phyloP scores from a whole-genome alignment of 1,139 yeast species.

The Suhomyces coccinellae region DNA sequence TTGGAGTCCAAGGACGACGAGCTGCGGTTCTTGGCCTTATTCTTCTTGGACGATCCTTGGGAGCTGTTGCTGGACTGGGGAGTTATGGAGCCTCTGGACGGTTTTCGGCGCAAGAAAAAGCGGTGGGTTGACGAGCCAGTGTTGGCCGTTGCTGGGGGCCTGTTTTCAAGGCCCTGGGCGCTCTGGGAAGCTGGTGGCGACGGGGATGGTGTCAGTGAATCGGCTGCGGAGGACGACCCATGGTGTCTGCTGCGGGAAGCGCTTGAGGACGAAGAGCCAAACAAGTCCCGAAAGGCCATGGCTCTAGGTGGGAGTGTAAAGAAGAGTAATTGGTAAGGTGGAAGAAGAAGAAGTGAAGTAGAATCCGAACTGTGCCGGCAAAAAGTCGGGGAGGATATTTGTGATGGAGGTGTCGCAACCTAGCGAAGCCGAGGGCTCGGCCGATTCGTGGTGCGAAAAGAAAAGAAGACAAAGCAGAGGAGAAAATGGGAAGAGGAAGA shows the following conservation, averaged over 20 bases:
- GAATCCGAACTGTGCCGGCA: not conserved
- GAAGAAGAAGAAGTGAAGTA: not conserved
- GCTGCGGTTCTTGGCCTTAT: not conserved
- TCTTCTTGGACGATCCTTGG: conserved; percentile 1
- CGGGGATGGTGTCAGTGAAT: not conserved
- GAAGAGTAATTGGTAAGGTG: not conserved
- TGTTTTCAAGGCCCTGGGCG: not conserved
- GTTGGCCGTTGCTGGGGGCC: conserved; percentile 4
- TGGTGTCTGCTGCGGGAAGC: no score
- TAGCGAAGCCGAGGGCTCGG: conserved; percentile 4
- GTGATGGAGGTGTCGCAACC: conserved; percentile 1
- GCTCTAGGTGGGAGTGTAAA: not conserved
- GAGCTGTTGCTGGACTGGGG: conserved; percentile 15
- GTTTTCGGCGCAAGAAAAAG: conserved; percentile 10
- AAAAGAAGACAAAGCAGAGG: not conserved
- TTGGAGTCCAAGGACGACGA: not conserved
- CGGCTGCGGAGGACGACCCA: not conserved
- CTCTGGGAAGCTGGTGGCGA: not conserved
- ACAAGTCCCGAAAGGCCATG: conserved; percentile 17
- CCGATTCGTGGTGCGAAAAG: not conserved
- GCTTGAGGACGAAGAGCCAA: conserved; percentile 10
- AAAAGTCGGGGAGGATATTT: not conserved
- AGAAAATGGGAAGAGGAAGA: not conserved
- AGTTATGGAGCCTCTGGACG: conserved; percentile 12
- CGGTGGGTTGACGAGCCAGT: conserved; percentile 9